Base-by-base conservation (phyloP, 805 yeast genomes). In the Kazachstania kunashirensis region DNA sequence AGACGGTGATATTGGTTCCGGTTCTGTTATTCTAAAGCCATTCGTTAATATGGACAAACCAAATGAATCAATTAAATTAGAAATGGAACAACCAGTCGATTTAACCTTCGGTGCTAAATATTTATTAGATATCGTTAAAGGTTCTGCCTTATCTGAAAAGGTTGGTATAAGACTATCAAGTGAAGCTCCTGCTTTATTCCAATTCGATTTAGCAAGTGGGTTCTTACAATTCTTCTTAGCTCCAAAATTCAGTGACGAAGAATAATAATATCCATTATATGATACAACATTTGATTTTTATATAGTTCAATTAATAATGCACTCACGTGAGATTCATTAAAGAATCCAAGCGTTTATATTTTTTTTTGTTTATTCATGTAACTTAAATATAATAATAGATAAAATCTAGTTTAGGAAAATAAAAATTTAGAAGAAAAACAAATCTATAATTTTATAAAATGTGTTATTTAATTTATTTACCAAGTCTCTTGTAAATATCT, bases 221-320 rank as follows among this genome's bases (percentile, higher is more conserved):
- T 84, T 84, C 64, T 70, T 92, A 61, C 80, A 95, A 61, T 92
- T 83, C 75, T 92, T 84, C 74, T 73, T 92, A 61, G 98, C 98
- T 50, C 98, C 98, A 42, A 89, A 92, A 72, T 85, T 92, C 59
- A 95, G 83, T 47, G 97, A 88, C 46, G 95, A 84, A 46, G 92
- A 83, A 47, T 75, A 66, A 55, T 13, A 21, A 24, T 24, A 15
- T 12, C 16, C 17, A 16, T n/a, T n/a, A n/a, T n/a, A n/a, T n/a
- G n/a, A n/a, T n/a, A n/a, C n/a, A 11, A 24, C n/a, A 24, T 24
- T 11, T 11, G n/a, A 6, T 24, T 24, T 12, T 24, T 11, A 24
- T 11, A 24, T 16, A 27, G 30, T 18, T 10, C 9, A 6, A 12
- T 13, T 8, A 12, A n/a, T n/a, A n/a, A n/a, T n/a, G n/a, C n/a